Evolutionary conservation across 805 yeast genomes (phyloP), one percentile per base, ranked within the genome.

Genomic region (Grigorovia jiainica): DNA sequence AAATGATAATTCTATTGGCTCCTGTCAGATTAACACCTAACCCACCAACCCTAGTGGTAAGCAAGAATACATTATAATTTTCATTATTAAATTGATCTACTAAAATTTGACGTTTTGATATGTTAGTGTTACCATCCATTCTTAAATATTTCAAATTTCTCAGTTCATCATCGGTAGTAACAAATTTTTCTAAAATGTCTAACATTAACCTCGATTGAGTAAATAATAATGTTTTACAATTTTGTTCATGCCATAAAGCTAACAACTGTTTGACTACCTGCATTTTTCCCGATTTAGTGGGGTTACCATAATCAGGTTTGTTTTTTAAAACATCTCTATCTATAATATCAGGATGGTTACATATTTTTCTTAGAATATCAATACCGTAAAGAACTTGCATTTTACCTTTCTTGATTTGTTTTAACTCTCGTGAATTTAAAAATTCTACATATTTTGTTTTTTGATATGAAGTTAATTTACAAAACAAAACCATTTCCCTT

Each of bases 31-130:
- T 90, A 1, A 90, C 85, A 17, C 98, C 98, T 32, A 92, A 66
- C 0, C 98, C 98, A 17, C 98, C 98, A 6, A 92, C 98, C 54
- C 90, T 76, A 0, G 98, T 92, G 0, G 98, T 92, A 31, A 92
- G 65, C 18, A 92, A 61, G 58, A 92, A 92, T 2, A 92, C 75
- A 43, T 75, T 75, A 24, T 63, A 56, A 1, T 71, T 66, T 47
- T 79, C 78, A 13, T 66, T 69, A 56, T 92, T 92, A 63, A 87
- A 92, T 13, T 66, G 51, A 57, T 89, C 96, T 13, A 92, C 96
- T 43, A 92, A 68, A 10, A 61, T 61, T 57, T 92, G 98, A 24
- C 98, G 65, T 29, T 65, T 71, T 0, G 75, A 72, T 43, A 92
- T 87, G 0, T 85, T 80, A 0, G 97, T 92, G 0, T 89, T 70